Evolutionary conservation across 345 rosid species (phyloP).

Genomic region (Eucalyptus grandis): DNA sequence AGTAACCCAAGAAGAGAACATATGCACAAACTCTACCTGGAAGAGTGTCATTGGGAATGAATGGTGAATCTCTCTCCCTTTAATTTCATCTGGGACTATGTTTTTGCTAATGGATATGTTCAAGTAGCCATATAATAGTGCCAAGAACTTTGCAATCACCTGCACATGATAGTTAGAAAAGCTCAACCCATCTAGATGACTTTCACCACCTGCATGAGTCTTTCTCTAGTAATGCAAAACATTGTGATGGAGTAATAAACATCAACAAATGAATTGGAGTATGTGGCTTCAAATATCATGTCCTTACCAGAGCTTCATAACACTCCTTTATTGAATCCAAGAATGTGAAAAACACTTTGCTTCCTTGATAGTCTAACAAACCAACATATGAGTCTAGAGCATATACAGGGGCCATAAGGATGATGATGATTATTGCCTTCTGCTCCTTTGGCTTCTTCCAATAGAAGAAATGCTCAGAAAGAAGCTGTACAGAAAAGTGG

Average conservation of each 20-base stretch:
- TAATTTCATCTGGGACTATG: constrained; percentile 72
- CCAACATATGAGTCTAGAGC: constrained; percentile 68
- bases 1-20: background rate
- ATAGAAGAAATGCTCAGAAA: constrained; percentile 69
- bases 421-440: constrained; percentile 80
- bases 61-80: constrained; percentile 89
- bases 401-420: constrained; percentile 92
- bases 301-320: constrained; percentile 84
- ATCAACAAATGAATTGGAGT: background rate
- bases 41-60: constrained; percentile 92
- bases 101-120: constrained; percentile 66
- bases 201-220: background rate
- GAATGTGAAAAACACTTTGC: constrained; percentile 67
- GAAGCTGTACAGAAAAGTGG: constrained; percentile 69
- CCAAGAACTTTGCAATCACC: constrained; percentile 94
- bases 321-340: constrained; percentile 90
- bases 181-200: background rate
- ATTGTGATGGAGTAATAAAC: background rate
- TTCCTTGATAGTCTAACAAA: constrained; percentile 60
- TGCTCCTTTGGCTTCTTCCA: constrained; percentile 98
- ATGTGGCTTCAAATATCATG: background rate
- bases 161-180: constrained; percentile 9
- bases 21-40: constrained; percentile 23
- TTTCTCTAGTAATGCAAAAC: background rate
- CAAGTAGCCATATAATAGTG: constrained; percentile 76